Base-by-base conservation (phyloP, 2,329 filamentous ascomycete species). In the Ceratocystis alfenasii region DNA sequence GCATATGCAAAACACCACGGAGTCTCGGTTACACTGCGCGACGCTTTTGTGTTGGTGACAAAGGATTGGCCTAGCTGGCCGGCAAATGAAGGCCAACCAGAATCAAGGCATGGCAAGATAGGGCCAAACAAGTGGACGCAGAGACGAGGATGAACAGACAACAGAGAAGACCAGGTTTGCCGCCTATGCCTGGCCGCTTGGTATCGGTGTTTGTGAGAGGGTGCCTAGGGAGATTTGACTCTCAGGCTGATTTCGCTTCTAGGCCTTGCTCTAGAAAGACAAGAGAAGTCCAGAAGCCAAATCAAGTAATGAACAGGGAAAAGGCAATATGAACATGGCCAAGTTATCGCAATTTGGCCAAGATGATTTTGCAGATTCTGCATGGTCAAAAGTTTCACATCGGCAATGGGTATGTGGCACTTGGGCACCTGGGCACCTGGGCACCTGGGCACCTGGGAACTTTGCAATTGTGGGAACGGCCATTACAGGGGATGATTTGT, bases 141-240 rank as follows among this genome's bases (percentile, higher is more conserved):
- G 41, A 20, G 60, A 62, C 36, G 33, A 62, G 20, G 20, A 44
- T 55, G 15, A 12, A 41, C 36, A 41, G 36, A 41, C 36, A 12
- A 3, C 10, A 41, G 36, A 41, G 36, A 12, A 41, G 36, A 41
- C 36, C 36, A 41, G 36, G 36, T 41, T 41, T 41, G 10, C 36
- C 36, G 36, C 36, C 36, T 12, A 41, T 15, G 36, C 3, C 36
- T 41, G 36, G 36, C 36, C 36, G 36, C 36, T 41, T 41, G 36
- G 10, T 41, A 15, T 41, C 4, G 33, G 30, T 45, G 15, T 33
- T 63, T 63, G 61, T 63, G 61, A 63, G 44, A 50, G 61, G 61
- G 61, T 63, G 46, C 12, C 17, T 20, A 10, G 30, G 15, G 12
- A 48, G 10, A 22, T 48, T 30, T 48, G 36, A 25, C 36, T 62